Base-by-base conservation (phyloP, 2,329 filamentous ascomycete species). In the Phaeosphaeriaceae sp. region DNA sequence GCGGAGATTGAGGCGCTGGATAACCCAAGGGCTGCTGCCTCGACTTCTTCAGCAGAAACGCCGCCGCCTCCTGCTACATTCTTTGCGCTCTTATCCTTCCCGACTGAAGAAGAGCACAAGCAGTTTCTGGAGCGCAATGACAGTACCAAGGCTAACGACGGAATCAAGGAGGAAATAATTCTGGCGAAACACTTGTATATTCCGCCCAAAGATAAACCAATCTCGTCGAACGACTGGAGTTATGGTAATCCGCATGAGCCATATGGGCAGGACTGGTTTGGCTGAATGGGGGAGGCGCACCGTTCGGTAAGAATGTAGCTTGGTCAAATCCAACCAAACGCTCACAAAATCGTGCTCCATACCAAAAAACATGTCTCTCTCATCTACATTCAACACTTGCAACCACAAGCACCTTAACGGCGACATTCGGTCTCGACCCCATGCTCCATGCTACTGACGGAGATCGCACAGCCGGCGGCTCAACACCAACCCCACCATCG, bases 401-500 rank as follows among this genome's bases (percentile, higher is more conserved):
- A 28, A 28, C 9, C 26, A 28, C 26, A 28, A 28, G n/a, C 26
- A 28, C 2, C 21, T 24, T 26, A 17, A n/a, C 23, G 22, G 44
- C 17, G 11, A 11, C 8, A 9, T 13, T 24, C 22, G 11, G 44
- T 26, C n/a, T 24, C 22, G 23, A 24, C 15, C 15, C 19, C 44
- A 48, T 48, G 6, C 46, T 17, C 11, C 35, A n/a, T 17, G 15
- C 35, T 40, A 17, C 35, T 40, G 35, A 40, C 15, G 35, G 17
- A 40, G n/a, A n/a, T 40, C 17, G 35, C 35, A 40, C 35, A 40
- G 4, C 35, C 32, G 30, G 49, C 49, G 49, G 49, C 32, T 52
- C 49, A 52, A 26, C 49, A 50, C n/a, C 49, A 47, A 30, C n/a
- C 51, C 13, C 42, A 32, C 9, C n/a, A 47, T 47, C 24, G 51